phyloP scores from a whole-genome alignment of 805 yeast species.

The Pichia deserticola region DNA sequence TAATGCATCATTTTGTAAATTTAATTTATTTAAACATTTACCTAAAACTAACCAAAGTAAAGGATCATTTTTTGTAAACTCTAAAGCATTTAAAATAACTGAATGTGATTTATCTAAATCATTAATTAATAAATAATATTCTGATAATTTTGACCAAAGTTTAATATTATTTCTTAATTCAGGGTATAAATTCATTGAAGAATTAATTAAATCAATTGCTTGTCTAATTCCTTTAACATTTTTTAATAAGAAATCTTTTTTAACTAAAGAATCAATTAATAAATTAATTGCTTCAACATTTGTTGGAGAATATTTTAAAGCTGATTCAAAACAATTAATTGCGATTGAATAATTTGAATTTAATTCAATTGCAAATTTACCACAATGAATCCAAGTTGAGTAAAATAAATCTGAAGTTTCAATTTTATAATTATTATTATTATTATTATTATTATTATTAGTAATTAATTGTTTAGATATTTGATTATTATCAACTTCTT shows the following conservation, averaged over 20 bases:
- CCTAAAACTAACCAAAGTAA: conserved; percentile 42
- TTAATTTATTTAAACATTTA: conserved; percentile 38
- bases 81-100: conserved; percentile 16
- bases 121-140: conserved; percentile 40
- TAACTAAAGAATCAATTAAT: conserved; percentile 28
- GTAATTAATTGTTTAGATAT: too few relatives aligned
- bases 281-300: conserved; percentile 36
- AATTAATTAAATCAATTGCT: conserved; percentile 34
- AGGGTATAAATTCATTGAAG: conserved; percentile 32
- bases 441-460: too few relatives aligned
- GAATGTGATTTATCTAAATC: conserved; percentile 46
- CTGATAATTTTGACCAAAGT: conserved; percentile 44
- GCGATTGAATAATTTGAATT: conserved; percentile 34
- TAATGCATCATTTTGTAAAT: conserved; percentile 39
- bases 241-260: not conserved
- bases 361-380: conserved; percentile 37
- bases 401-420: not conserved
- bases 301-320: conserved; percentile 35
- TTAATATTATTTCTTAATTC: conserved; percentile 31
- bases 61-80: conserved; percentile 28
- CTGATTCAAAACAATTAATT: conserved; percentile 36
- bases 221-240: conserved; percentile 13
- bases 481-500: too few relatives aligned
- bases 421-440: too few relatives aligned
- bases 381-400: conserved; percentile 41